Conservation (phyloP, 371 early-diverging fungal genomes). For the Rhizopus delemar region DNA sequence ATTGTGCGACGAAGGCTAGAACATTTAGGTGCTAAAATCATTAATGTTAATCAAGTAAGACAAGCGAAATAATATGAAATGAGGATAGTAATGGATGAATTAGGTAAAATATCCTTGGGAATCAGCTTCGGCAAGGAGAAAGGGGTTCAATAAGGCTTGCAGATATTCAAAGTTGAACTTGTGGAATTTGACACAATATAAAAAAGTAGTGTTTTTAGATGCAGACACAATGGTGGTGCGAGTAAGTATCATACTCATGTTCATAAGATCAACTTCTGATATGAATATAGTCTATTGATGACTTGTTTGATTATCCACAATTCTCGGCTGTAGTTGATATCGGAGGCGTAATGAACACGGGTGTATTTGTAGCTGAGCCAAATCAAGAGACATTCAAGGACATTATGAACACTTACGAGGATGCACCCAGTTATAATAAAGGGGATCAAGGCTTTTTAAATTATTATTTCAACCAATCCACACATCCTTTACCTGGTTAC, state of each 20-base stretch:
- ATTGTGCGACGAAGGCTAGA: slow-evolving; percentile 16
- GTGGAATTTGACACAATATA: slow-evolving; percentile 38
- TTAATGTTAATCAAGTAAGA: slow-evolving; percentile 35
- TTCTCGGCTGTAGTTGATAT: slow-evolving; percentile 37
- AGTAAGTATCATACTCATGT: slow-evolving; percentile 11
- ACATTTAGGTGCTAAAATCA: slow-evolving; percentile 32
- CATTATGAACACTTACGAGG: slow-evolving; percentile 29
- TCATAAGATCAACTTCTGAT: neutral
- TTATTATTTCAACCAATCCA: slow-evolving; percentile 34
- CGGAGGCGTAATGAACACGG: slow-evolving; percentile 40
- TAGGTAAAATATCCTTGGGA: slow-evolving; percentile 41
- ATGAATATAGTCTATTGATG: slow-evolving; percentile 28
- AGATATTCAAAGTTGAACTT: slow-evolving; percentile 41
- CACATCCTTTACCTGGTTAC: slow-evolving; percentile 28
- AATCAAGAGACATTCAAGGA: slow-evolving; percentile 23
- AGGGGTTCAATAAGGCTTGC: slow-evolving; percentile 44
- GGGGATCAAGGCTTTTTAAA: slow-evolving; percentile 45
- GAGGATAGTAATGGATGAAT: neutral
- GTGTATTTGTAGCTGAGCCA: slow-evolving; percentile 42
- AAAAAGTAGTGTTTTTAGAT: slow-evolving; percentile 41
- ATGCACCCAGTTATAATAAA: slow-evolving; percentile 36
- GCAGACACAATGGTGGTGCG: slow-evolving; percentile 41
- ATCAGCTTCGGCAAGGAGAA: slow-evolving; percentile 23
- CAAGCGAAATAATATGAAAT: neutral
- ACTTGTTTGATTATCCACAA: slow-evolving; percentile 35